Percentiles rank a stretch among this genome's conserved stretches.
Evolutionary conservation across 495 filamentous ascomycete species (phyloP).

Genomic region (Jackrogersella multiformis): DNA sequence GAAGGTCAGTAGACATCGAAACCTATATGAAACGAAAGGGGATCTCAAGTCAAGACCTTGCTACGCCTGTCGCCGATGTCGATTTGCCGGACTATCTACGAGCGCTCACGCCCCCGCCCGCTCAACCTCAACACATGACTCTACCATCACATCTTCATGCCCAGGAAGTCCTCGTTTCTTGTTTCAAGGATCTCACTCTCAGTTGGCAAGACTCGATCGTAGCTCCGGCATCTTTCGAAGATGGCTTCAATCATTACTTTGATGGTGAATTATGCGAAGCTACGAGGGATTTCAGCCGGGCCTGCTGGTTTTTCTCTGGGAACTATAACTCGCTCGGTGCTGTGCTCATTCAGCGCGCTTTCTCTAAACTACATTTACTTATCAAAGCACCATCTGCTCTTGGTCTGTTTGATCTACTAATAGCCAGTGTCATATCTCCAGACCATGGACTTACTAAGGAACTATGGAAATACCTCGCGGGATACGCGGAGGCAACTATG

Average conservation of each 20-base stretch:
- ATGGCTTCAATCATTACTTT: constrained; percentile 29
- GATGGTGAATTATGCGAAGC: constrained; percentile 39
- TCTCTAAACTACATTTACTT: constrained; percentile 28
- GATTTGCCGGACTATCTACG: constrained; percentile 44
- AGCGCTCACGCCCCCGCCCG: constrained; percentile 43
- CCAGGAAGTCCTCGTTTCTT: constrained; percentile 38
- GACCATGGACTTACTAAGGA: constrained; percentile 32
- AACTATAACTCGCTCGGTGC: constrained; percentile 28
- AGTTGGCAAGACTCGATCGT: constrained; percentile 27
- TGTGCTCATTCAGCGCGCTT: constrained; percentile 34
- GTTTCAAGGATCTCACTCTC: constrained; percentile 30
- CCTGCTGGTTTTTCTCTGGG: constrained; percentile 38
- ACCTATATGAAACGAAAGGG: constrained; percentile 47
- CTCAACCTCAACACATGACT: constrained; percentile 25
- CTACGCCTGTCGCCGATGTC: constrained; percentile 27
- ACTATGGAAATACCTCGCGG: constrained; percentile 37
- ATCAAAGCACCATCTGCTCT: constrained; percentile 31
- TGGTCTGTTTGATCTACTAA: constrained; percentile 33
- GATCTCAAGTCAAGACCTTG: constrained; percentile 42
- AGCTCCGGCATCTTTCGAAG: constrained; percentile 25
- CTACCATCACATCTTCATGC: constrained; percentile 39
- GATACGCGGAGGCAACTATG: constrained; percentile 26
- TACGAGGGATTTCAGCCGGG: constrained; percentile 37
- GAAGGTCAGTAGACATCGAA: constrained; percentile 43
- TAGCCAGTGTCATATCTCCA: constrained; percentile 36